Evolutionary conservation across 495 filamentous ascomycete species (phyloP).

Genomic region (Aspergillus homomorphus): DNA sequence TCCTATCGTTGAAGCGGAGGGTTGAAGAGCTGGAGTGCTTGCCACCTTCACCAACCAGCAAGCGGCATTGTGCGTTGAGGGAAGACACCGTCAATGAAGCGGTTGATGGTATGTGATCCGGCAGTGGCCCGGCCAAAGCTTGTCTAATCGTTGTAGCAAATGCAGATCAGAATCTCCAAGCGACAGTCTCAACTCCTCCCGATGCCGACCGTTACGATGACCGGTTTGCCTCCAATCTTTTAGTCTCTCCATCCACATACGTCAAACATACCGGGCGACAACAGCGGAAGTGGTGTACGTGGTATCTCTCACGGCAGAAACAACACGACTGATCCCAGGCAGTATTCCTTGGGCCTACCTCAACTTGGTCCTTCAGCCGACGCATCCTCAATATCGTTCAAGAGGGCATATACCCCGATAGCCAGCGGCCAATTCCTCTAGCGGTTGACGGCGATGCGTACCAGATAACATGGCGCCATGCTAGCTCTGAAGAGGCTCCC

Average conservation of each 20-base stretch:
- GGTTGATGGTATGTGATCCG: constrained; percentile 4
- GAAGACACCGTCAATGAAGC: not conserved
- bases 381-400: constrained; percentile 30
- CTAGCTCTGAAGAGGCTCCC: constrained; percentile 20
- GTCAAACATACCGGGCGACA: constrained; percentile 17
- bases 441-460: constrained; percentile 32
- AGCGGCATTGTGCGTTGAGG: constrained; percentile 7
- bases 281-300: constrained; percentile 20
- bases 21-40: constrained; percentile 17
- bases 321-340: not conserved
- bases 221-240: constrained; percentile 22
- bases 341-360: constrained; percentile 35
- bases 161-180: constrained; percentile 1
- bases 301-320: not conserved
- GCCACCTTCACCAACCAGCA: constrained; percentile 5
- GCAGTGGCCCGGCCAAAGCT: too few species aligned
- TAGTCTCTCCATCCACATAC: constrained; percentile 19
- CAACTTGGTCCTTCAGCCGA: constrained; percentile 36
- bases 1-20: constrained; percentile 22
- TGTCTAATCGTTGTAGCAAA: not conserved
- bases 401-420: constrained; percentile 20
- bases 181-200: constrained; percentile 8
- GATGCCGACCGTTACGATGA: constrained; percentile 16
- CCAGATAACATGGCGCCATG: constrained; percentile 30
- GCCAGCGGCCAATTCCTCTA: constrained; percentile 20